Percentiles rank a stretch among this genome's conserved stretches.
These are phyloP conservation scores for Aspergillus hortae DNA, from an alignment of 2,329 filamentous ascomycete genomes.

Conservation along the genomic window DNA sequence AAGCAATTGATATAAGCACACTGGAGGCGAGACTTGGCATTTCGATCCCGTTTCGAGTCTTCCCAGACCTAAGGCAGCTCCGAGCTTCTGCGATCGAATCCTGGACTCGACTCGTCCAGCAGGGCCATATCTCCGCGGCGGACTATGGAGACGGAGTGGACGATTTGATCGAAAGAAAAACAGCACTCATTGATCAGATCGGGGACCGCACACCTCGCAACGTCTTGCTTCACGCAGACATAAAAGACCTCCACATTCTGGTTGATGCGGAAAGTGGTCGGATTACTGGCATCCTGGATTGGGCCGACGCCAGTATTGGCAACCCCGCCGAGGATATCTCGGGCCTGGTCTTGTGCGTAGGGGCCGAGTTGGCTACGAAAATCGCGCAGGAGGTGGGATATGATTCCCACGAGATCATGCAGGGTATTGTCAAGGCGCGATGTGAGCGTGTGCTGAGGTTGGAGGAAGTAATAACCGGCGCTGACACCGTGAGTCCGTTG, in stretches of 20 bases:
- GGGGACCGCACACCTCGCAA: neutral
- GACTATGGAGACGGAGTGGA: neutral
- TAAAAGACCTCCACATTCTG: conserved; percentile 1
- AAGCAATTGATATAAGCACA: neutral
- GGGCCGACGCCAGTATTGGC: conserved; percentile 1
- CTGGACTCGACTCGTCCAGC: neutral
- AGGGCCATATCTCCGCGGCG: neutral
- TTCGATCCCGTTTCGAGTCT: neutral
- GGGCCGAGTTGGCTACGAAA: neutral
- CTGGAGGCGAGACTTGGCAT: neutral
- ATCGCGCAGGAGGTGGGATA: conserved; percentile 1
- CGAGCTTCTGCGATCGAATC: neutral
- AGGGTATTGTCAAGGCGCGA: neutral
- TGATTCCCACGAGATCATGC: neutral
- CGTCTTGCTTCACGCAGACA: conserved; percentile 1
- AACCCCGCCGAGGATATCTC: conserved; percentile 1
- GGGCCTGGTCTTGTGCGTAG: conserved; percentile 1
- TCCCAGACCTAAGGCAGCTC: neutral
- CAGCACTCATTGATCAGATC: neutral
- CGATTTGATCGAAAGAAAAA: neutral
- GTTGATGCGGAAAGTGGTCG: neutral
- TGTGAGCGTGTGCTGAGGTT: conserved; percentile 2
- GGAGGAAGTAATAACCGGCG: neutral
- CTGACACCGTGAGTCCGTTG: neutral
- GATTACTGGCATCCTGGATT: conserved; percentile 1